Percentiles rank a stretch among this genome's conserved stretches.
Conservation (phyloP, 106 monocot genomes). For the Narthecium ossifragum region DNA sequence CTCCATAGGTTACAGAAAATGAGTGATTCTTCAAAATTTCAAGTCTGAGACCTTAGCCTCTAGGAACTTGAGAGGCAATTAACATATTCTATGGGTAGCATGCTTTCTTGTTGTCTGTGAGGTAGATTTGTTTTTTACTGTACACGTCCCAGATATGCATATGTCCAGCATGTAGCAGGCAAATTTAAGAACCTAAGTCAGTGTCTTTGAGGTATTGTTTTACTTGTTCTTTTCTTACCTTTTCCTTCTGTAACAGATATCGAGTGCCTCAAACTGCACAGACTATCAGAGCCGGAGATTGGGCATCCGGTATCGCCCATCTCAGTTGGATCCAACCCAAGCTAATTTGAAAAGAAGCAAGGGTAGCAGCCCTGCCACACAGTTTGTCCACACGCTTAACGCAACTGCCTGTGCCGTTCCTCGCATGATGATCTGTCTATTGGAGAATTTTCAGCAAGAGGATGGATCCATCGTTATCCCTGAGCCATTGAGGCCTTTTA, state of each 20-base stretch:
- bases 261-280: constrained; percentile 96
- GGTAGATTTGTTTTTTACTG: too few relatives aligned
- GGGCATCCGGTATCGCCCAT: constrained; percentile 77
- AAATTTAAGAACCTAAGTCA: too few relatives aligned
- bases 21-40: too few relatives aligned
- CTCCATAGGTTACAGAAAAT: too few relatives aligned
- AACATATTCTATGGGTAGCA: too few relatives aligned
- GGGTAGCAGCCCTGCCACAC: constrained; percentile 6
- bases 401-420: constrained; percentile 98
- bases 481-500: constrained; percentile 65
- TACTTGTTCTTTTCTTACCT: neutral
- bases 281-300: constrained; percentile 95
- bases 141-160: too few relatives aligned
- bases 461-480: constrained; percentile 82
- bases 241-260: constrained; percentile 45
- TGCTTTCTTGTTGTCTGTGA: too few relatives aligned
- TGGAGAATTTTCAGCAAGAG: constrained; percentile 94
- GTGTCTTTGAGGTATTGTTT: too few relatives aligned
- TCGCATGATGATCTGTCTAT: constrained; percentile 77
- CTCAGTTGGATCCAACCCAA: constrained; percentile 20
- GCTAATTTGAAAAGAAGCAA: constrained; percentile 51
- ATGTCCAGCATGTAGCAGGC: too few relatives aligned
- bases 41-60: too few relatives aligned
- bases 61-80: too few relatives aligned
- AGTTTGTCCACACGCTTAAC: constrained; percentile 89